These are phyloP conservation scores for Mortierella sp. DNA, from an alignment of 371 early-diverging fungal species.

Conservation along the genomic window DNA sequence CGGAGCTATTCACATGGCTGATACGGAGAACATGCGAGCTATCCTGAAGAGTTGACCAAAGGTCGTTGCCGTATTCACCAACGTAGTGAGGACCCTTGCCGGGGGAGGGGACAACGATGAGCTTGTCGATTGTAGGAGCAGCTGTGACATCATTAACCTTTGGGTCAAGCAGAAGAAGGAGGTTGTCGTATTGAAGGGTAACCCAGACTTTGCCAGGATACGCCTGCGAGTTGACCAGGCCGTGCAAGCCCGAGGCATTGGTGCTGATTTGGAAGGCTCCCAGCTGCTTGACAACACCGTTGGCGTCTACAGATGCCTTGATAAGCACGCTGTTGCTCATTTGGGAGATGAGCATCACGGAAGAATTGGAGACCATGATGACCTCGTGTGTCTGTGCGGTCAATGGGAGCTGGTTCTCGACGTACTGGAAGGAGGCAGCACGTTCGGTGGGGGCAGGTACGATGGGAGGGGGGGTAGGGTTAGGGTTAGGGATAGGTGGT, in stretches of 20 bases:
- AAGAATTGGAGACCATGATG: slow-evolving; percentile 8
- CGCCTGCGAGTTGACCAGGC: slow-evolving; percentile 11
- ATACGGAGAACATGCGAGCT: slow-evolving; percentile 30
- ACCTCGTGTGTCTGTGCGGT: slow-evolving; percentile 35
- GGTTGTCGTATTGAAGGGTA: slow-evolving; percentile 27
- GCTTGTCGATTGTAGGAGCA: neutral
- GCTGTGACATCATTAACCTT: neutral
- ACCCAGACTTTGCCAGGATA: slow-evolving; percentile 32
- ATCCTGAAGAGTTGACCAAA: slow-evolving; percentile 34
- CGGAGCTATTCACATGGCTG: slow-evolving; percentile 10
- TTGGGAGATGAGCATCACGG: slow-evolving; percentile 33
- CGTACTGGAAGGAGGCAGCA: too few relatives aligned
- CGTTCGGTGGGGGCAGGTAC: too few relatives aligned
- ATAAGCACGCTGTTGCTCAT: slow-evolving; percentile 34
- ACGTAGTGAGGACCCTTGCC: slow-evolving; percentile 42
- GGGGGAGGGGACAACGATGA: neutral
- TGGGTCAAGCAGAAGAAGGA: slow-evolving; percentile 28
- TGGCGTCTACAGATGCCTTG: slow-evolving; percentile 17
- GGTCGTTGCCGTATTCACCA: slow-evolving; percentile 33
- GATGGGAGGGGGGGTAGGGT: too few relatives aligned
- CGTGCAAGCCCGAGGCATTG: slow-evolving; percentile 18
- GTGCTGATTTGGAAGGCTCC: slow-evolving; percentile 16
- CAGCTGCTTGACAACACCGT: slow-evolving; percentile 2
- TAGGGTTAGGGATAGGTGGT: too few relatives aligned
- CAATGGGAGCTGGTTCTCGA: slow-evolving; percentile 28